Percentiles rank a stretch among this genome's conserved stretches.
phyloP scores from a whole-genome alignment of 2,329 filamentous ascomycete genomes.

The Aspergillus eucalypticola region DNA sequence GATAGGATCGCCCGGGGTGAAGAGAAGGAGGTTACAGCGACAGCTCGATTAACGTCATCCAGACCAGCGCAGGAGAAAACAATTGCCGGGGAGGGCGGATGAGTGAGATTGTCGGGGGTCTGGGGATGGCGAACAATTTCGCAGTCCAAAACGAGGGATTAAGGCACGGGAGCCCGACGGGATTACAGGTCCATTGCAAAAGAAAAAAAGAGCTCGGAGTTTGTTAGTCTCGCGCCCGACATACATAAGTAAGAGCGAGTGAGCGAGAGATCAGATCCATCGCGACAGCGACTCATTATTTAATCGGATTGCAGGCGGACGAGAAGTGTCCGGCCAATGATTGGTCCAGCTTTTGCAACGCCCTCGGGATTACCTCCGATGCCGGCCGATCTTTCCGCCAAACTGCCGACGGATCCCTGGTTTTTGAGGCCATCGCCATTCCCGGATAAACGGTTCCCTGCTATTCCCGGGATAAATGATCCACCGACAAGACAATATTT shows the following conservation, averaged over 20 bases:
- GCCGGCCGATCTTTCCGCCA: conserved; percentile 23
- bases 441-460: no score
- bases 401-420: background rate
- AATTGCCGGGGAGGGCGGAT: background rate
- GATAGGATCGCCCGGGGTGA: background rate
- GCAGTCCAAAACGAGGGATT: background rate
- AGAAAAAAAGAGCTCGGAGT: background rate
- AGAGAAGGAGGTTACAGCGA: background rate
- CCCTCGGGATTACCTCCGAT: conserved; percentile 26
- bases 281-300: background rate
- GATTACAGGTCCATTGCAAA: background rate
- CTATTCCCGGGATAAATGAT: no score
- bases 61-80: background rate
- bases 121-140: background rate
- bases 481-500: no score
- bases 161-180: background rate
- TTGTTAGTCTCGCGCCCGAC: background rate
- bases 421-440: no score
- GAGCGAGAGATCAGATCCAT: background rate
- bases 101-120: background rate
- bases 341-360: background rate
- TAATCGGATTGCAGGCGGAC: conserved; percentile 21
- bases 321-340: conserved; percentile 22
- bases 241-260: background rate
- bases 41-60: conserved; percentile 9